Evolutionary conservation across 2,329 filamentous ascomycete genomes (phyloP).

Genomic region (Orbilia javanica): DNA sequence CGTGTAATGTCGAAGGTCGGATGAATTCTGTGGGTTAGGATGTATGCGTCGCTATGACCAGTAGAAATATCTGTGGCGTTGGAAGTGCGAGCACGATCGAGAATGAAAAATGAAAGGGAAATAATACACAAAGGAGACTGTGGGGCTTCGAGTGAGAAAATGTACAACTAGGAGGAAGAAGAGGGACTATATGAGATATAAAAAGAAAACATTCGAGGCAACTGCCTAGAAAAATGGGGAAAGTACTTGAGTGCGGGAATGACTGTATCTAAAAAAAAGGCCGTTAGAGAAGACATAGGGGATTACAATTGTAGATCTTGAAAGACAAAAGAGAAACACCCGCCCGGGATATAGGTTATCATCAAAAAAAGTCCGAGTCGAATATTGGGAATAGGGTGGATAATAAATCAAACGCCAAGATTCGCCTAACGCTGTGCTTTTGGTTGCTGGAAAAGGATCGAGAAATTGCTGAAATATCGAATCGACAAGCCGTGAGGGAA

Average conservation of each 20-base stretch:
- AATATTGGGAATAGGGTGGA: slow-evolving; percentile 33
- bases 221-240: slow-evolving; percentile 16
- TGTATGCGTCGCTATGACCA: slow-evolving; percentile 22
- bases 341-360: slow-evolving; percentile 51
- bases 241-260: slow-evolving; percentile 38
- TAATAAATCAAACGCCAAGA: slow-evolving; percentile 58
- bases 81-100: slow-evolving; percentile 31
- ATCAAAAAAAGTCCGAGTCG: slow-evolving; percentile 44
- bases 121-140: slow-evolving; percentile 56
- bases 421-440: slow-evolving; percentile 59
- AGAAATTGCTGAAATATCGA: slow-evolving; percentile 56
- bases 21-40: background rate
- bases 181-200: slow-evolving; percentile 9
- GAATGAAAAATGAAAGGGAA: slow-evolving; percentile 37
- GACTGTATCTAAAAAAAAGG: slow-evolving; percentile 39
- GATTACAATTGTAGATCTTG: slow-evolving; percentile 39
- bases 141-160: slow-evolving; percentile 46
- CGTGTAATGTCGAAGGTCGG: slow-evolving; percentile 15
- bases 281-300: slow-evolving; percentile 55
- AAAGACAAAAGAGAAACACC: slow-evolving; percentile 38
- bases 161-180: slow-evolving; percentile 52
- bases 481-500: slow-evolving; percentile 42
- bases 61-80: slow-evolving; percentile 16
- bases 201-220: slow-evolving; percentile 34
- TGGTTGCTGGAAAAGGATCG: slow-evolving; percentile 52